Evolutionary conservation across 179 eudicot species (phyloP), one percentile per base, ranked within the genome.

Genomic region (Nepenthes alata): DNA sequence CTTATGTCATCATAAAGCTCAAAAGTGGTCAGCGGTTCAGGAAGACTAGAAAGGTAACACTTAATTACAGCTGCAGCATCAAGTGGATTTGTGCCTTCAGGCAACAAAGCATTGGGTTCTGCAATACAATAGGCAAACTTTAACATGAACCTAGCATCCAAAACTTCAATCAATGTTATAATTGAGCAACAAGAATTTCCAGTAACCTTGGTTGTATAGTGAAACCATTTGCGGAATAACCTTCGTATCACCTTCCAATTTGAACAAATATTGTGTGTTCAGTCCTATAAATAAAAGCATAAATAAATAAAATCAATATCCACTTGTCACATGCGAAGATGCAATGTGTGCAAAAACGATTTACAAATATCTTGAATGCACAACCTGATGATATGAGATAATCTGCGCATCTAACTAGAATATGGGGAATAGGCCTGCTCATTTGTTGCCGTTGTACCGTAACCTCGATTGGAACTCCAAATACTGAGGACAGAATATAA

Each of bases 1-100:
- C 81, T 81, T 59, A 91, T 83, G 68, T 89, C 95, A 61, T 81
- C 78, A 68, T 85, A 83, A 10, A 82, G 81, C 63, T 84, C 89
- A 68, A 79, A 82, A 48, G 89, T 82, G 62, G 78, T 73, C 41
- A 91, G 60, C 35, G 98, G 98, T 74, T 91, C 87, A 49, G 98
- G 91, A 60, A 91, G 91, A 76, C 96, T 88, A 45, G 91, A 91
- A 71, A 91, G 83, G 76, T 88, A 91, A 67, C 96, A 91, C 80
- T 91, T 91, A 47, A 79, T 68, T 49, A 91, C 79, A 69, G 82
- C 78, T 55, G 95, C 96, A 66, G 81, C 80, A 73, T 91, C 89
- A 58, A 81, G 67, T 35, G 95, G 74, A 68, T 76, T 81, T 60
- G 80, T 51, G 62, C 82, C 83, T 65, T 89, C 98, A 0, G 95